phyloP scores from a whole-genome alignment of 2,329 filamentous ascomycete species.

The Verticillium longisporum region DNA sequence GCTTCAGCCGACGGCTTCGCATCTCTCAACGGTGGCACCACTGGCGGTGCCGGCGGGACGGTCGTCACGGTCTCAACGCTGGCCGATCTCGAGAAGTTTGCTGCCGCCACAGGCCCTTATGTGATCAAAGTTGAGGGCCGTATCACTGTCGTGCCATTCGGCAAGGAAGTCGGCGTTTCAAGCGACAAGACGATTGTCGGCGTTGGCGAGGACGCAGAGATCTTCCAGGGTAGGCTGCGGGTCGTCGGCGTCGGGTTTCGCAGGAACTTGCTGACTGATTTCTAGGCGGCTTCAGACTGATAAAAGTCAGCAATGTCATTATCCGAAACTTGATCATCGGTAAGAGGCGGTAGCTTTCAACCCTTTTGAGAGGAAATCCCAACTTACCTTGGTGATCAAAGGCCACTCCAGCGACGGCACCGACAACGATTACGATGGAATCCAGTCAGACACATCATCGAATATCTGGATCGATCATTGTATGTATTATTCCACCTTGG shows the following conservation, averaged over 20 bases:
- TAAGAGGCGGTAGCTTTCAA: neutral
- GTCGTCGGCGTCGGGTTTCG: neutral
- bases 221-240: slow-evolving; percentile 2
- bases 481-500: neutral
- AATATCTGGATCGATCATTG: slow-evolving; percentile 14
- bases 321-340: slow-evolving; percentile 13
- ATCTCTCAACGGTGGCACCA: slow-evolving; percentile 17
- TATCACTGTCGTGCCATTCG: slow-evolving; percentile 14
- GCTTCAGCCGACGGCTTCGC: slow-evolving; percentile 16
- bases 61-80: slow-evolving; percentile 13
- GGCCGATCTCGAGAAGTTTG: slow-evolving; percentile 15
- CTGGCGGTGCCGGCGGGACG: slow-evolving; percentile 14
- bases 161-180: slow-evolving; percentile 14
- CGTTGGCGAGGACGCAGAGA: slow-evolving; percentile 7
- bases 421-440: slow-evolving; percentile 6
- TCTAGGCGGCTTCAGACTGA: slow-evolving; percentile 10
- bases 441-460: slow-evolving; percentile 9
- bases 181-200: slow-evolving; percentile 16
- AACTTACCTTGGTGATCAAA: neutral
- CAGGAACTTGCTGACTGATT: neutral
- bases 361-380: neutral
- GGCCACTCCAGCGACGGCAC: neutral
- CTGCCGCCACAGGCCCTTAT: slow-evolving; percentile 12
- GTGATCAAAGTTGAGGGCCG: slow-evolving; percentile 16
- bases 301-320: slow-evolving; percentile 11